These are phyloP conservation scores for Endotrypanum monterogeii DNA, from an alignment of 208 protist genomes.

Conservation along the genomic window DNA sequence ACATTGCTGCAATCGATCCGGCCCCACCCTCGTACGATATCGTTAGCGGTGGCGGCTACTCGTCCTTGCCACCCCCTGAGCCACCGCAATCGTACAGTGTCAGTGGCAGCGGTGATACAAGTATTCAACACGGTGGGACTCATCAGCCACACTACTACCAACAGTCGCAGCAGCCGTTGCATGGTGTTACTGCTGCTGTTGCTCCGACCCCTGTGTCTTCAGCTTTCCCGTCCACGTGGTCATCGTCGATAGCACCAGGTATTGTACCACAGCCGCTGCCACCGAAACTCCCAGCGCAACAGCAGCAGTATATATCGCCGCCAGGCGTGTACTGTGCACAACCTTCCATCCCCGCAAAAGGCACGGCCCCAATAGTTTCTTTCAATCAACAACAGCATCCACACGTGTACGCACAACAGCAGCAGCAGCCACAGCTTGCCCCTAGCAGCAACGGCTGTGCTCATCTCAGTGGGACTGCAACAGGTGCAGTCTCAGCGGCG, in stretches of 20 bases:
- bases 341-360: background rate
- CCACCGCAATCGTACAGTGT: constrained; percentile 8
- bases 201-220: background rate
- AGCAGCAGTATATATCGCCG: background rate
- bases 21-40: constrained; percentile 30
- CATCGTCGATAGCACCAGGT: constrained; percentile 1
- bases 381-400: constrained; percentile 7
- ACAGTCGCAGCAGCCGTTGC: constrained; percentile 7
- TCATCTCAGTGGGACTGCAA: constrained; percentile 3
- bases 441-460: background rate
- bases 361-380: constrained; percentile 7
- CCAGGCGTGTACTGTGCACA: background rate
- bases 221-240: background rate
- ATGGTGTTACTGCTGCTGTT: background rate
- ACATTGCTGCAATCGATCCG: constrained; percentile 2
- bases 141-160: constrained; percentile 6
- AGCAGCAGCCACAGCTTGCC: background rate
- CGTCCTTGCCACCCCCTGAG: constrained; percentile 11
- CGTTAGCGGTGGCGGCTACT: constrained; percentile 19
- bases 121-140: background rate
- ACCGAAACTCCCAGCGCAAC: constrained; percentile 7
- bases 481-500: background rate
- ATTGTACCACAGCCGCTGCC: constrained; percentile 4
- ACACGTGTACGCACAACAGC: constrained; percentile 3
- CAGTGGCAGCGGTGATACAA: background rate